These are phyloP conservation scores for Claviceps sp. DNA, from an alignment of 2,329 filamentous ascomycete species.

Conservation along the genomic window DNA sequence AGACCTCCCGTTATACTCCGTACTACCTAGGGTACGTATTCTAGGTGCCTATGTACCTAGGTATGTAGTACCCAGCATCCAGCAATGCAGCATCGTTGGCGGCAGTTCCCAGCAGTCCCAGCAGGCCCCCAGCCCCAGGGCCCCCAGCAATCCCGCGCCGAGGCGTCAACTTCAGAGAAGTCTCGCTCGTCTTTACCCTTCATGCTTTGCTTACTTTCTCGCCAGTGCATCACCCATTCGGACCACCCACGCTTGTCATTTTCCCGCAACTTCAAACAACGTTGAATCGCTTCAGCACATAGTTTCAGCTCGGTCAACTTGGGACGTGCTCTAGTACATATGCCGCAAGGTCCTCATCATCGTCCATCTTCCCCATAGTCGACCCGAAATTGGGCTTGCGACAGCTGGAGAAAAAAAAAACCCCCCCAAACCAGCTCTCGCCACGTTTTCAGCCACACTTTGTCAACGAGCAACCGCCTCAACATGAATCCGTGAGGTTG, in stretches of 20 bases:
- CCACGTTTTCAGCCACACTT: slow-evolving; percentile 32
- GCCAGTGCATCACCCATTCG: not conserved
- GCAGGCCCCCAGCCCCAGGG: not conserved
- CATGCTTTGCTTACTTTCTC: not conserved
- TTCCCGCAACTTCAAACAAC: not conserved
- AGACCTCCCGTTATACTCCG: too few species aligned
- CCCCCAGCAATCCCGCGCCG: not conserved
- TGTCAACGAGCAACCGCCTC: slow-evolving; percentile 19
- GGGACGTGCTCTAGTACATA: not conserved
- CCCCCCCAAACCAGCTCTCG: slow-evolving; percentile 23
- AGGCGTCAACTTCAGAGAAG: slow-evolving; percentile 3
- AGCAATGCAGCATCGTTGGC: not conserved
- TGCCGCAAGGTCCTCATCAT: not conserved
- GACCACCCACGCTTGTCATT: not conserved
- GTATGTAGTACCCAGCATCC: not conserved
- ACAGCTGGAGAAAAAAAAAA: slow-evolving; percentile 11
- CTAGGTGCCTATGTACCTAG: not conserved
- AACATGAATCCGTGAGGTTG: slow-evolving; percentile 21
- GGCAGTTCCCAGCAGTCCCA: not conserved
- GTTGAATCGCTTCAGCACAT: not conserved
- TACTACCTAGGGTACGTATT: too few species aligned
- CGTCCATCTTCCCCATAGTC: not conserved
- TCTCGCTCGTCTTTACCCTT: not conserved
- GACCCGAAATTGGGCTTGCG: slow-evolving; percentile 6
- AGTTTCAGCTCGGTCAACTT: not conserved